Conservation (phyloP, 176 grass and related monocot species). For the Saccharum spontaneum region DNA sequence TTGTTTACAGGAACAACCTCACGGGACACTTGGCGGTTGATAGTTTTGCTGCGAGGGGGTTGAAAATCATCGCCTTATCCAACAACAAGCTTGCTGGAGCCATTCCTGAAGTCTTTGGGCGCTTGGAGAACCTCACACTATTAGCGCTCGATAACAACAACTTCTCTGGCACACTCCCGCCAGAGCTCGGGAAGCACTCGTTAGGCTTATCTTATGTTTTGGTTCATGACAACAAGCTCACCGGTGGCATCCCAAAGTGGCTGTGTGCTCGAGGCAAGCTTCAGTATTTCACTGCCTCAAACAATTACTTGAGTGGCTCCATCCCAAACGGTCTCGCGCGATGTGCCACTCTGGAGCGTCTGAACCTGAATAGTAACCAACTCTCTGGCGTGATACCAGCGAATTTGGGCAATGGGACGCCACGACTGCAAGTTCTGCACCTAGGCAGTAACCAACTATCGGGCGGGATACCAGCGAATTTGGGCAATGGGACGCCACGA, state of each 20-base stretch:
- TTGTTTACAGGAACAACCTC: conserved; percentile 4
- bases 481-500: no score
- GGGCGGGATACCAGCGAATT: no score
- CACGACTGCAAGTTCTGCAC: no score
- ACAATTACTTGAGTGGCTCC: not conserved
- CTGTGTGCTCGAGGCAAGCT: not conserved
- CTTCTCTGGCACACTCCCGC: not conserved
- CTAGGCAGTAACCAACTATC: no score
- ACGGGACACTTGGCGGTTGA: not conserved
- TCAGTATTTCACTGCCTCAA: not conserved
- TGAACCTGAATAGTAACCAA: not conserved
- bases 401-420: no score
- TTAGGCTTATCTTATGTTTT: not conserved
- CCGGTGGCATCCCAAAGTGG: no score
- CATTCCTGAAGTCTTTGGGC: not conserved
- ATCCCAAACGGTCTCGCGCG: not conserved
- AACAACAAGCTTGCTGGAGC: not conserved
- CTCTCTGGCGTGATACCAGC: no score
- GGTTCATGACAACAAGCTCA: not conserved
- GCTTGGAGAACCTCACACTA: no score
- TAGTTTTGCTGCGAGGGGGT: not conserved
- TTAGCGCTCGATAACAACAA: no score
- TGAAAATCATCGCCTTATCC: fast-evolving
- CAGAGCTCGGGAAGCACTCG: not conserved
- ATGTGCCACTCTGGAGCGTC: not conserved